Conservation (phyloP, 1,284 basidiomycete genomes). For the Ceraceosorus guamensis region DNA sequence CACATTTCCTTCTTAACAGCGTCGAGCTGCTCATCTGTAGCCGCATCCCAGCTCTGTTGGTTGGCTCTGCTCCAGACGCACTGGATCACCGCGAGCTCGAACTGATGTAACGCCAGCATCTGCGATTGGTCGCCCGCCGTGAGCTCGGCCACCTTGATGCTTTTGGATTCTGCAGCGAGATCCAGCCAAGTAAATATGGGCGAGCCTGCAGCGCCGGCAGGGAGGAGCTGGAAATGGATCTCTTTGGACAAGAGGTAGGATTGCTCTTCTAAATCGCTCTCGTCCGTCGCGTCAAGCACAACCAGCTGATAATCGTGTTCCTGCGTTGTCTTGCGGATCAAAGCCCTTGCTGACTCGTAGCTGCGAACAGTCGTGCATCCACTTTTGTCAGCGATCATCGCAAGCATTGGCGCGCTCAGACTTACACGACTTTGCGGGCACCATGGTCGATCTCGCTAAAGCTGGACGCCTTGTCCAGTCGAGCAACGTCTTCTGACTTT, state of each 20-base stretch:
- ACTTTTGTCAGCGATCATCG: no score
- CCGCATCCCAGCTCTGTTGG: conserved; percentile 38
- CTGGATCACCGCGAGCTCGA: conserved; percentile 85
- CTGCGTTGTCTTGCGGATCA: conserved; percentile 72
- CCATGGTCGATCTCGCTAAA: no score
- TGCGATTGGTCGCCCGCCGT: conserved; percentile 58
- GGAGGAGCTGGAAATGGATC: conserved; percentile 61
- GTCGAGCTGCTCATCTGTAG: conserved; percentile 47
- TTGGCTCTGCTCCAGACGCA: conserved; percentile 71
- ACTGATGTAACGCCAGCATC: conserved; percentile 73
- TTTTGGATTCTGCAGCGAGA: conserved; percentile 56
- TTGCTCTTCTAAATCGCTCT: conserved; percentile 81
- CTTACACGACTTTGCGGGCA: no score
- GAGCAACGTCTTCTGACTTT: no score
- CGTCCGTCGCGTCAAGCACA: conserved; percentile 86
- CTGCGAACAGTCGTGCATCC: no score
- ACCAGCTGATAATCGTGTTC: conserved; percentile 92
- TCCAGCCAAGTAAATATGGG: conserved; percentile 59
- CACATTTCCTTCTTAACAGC: conserved; percentile 43
- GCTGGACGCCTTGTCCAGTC: no score
- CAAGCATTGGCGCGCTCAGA: no score
- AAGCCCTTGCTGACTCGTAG: conserved; percentile 90
- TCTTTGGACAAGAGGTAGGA: conserved; percentile 83
- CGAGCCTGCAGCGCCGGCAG: conserved; percentile 19
- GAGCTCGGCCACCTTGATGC: conserved; percentile 75